These are phyloP conservation scores for Penicillium sclerotigenum DNA, from an alignment of 2,329 filamentous ascomycete species.

Conservation along the genomic window DNA sequence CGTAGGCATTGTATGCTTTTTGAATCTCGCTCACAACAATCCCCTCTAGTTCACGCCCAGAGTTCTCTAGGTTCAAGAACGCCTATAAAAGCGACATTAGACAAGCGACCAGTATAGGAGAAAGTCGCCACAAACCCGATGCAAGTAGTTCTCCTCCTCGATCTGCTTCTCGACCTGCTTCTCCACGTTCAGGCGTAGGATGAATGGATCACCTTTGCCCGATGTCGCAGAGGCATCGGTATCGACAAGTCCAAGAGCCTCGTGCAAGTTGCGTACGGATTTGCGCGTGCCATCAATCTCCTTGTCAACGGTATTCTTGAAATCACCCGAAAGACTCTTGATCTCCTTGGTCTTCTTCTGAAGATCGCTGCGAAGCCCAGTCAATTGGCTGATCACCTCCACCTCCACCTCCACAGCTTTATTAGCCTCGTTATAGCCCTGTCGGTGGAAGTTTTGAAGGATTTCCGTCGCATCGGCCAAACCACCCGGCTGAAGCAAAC, in stretches of 20 bases:
- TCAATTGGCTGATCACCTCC: conserved; percentile 84
- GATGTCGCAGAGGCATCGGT: conserved; percentile 69
- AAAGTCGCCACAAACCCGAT: conserved; percentile 62
- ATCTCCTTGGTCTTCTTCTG: conserved; percentile 98
- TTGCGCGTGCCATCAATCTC: conserved; percentile 83
- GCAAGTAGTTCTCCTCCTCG: conserved; percentile 95
- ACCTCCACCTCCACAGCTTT: conserved; percentile 88
- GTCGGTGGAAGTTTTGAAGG: conserved; percentile 77
- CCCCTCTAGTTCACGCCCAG: conserved; percentile 88
- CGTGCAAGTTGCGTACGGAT: conserved; percentile 75
- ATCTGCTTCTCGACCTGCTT: conserved; percentile 88
- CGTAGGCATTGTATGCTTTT: conserved; percentile 93
- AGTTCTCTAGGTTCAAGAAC: conserved; percentile 89
- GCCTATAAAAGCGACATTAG: conserved; percentile 55
- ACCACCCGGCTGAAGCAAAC: conserved; percentile 78
- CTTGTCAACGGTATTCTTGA: conserved; percentile 94
- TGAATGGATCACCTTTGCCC: conserved; percentile 88
- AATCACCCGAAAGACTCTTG: conserved; percentile 86
- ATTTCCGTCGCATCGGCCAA: conserved; percentile 82
- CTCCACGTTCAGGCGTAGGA: conserved; percentile 81
- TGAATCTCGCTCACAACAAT: conserved; percentile 98
- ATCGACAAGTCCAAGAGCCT: conserved; percentile 75
- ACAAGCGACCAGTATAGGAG: conserved; percentile 8
- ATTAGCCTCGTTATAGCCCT: conserved; percentile 72
- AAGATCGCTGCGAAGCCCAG: conserved; percentile 79